Base-by-base conservation (phyloP, 257 asterid species). In the Anisodus acutangulus region DNA sequence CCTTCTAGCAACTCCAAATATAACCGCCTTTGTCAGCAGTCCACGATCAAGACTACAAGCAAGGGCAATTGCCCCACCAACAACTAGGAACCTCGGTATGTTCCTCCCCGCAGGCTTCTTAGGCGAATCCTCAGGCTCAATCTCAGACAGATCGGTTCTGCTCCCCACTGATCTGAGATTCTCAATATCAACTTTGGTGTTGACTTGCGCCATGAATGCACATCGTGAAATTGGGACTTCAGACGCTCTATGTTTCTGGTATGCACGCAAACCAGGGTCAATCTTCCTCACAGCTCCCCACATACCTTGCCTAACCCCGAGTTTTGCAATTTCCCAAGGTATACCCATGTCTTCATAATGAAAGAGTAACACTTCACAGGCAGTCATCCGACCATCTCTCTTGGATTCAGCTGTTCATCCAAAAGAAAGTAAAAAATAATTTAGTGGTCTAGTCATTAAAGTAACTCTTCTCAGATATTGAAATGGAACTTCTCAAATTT, bases 301-400 rank as follows among this genome's bases (percentile, higher is more conserved):
- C 97, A 93, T 93, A 81, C 97, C 97, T 87, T 93, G 94, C 2
- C 93, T 91, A 17, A 93, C 83, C 45, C 97, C 95, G 26, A 93
- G 93, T 82, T 93, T 93, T 5, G 97, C 97, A 15, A 93, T 88
- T 90, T 93, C 97, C 93, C 94, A 85, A 62, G 97, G 95, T 16
- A 93, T 93, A 60, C 97, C 97, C 97, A 93, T 93, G 91, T 93
- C 97, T 79, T 93, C 97, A 26, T 90, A 90, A 83, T 93, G 97
- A 89, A 93, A 93, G 60, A 93, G 91, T 11, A 90, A 43, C 54
- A 93, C 94, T 89, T 93, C 97, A 13, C 97, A 92, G 12, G 95
- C 93, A 12, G 90, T 89, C 59, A 82, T 71, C 51, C 85, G 91
- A 67, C 93, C 92, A 22, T 91, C 94, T 85, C 90, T 88, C 86